Evolutionary conservation across 306 rosid genomes (phyloP), one percentile per base, ranked within the genome.

Genomic region (Lupinus albus): DNA sequence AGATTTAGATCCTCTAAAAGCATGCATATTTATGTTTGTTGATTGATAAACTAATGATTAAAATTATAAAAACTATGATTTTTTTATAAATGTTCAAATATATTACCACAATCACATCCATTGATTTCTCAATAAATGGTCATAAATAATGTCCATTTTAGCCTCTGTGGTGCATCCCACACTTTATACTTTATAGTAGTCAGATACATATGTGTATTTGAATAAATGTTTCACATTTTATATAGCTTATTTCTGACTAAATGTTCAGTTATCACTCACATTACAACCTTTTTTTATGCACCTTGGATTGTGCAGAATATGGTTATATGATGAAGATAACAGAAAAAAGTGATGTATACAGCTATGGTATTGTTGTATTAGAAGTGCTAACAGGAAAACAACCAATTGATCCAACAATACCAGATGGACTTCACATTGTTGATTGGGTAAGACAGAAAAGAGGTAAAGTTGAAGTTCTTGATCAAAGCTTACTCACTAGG

Each of bases 321-420:
- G 97, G 97, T 3, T 88, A 88, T 60, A 86, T 87, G 89, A 88
- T 85, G 91, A 91, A 88, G 82, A 88, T 91, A 79, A 88, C 96
- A 7, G 94, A 86, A 77, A 91, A 87, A 86, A 91, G 97, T 49
- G 97, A 91, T 44, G 96, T 91, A 5, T 91, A 91, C 65, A 92
- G 96, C 80, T 92, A 79, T 12, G 96, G 97, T 1, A 85, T 89
- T 4, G 97, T 92, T 1, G 87, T 81, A 16, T 44, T 89, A 32
- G 97, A 92, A 76, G 87, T 89, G 13, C 75, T 92, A 47, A 92
- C 95, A 30, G 96, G 97, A 11, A 92, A 89, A 63, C 94, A 87
- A 69, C 95, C 97, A 46, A 89, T 91, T 18, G 97, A 89, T 73
- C 97, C 95, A 64, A 87, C 96, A 59, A 87, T 91, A 68, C 95